These are phyloP conservation scores for Didymella lethalis DNA, from an alignment of 2,329 filamentous ascomycete genomes.

Conservation along the genomic window DNA sequence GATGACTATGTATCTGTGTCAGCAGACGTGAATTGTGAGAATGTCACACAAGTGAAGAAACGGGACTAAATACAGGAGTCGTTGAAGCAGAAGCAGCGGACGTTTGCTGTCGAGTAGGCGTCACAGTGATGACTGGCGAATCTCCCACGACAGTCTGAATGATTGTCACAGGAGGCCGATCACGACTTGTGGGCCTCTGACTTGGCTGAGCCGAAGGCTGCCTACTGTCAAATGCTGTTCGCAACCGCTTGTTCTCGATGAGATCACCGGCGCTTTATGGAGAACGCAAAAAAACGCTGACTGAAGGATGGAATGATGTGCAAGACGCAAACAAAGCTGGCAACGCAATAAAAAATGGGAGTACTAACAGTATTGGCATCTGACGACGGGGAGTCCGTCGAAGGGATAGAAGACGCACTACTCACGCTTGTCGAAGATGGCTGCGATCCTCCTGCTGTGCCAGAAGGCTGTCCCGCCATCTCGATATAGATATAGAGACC, in stretches of 20 bases:
- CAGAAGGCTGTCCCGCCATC: constrained; percentile 59
- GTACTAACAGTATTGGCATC: constrained; percentile 42
- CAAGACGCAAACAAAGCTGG: constrained; percentile 23
- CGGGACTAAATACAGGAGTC: constrained; percentile 30
- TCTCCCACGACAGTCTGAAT: constrained; percentile 36
- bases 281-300: constrained; percentile 6
- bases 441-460: constrained; percentile 58
- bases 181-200: constrained; percentile 33
- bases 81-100: constrained; percentile 20
- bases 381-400: constrained; percentile 26
- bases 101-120: constrained; percentile 10
- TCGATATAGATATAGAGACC: constrained; percentile 72
- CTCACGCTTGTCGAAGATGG: constrained; percentile 41
- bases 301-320: constrained; percentile 8
- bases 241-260: not conserved
- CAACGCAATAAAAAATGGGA: constrained; percentile 29
- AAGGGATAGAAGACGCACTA: constrained; percentile 29
- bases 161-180: constrained; percentile 38
- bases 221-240: constrained; percentile 43
- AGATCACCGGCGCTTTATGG: not conserved
- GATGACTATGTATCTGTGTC: constrained; percentile 2
- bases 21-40: not conserved
- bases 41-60: constrained; percentile 16
- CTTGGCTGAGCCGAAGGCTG: constrained; percentile 47
- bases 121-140: constrained; percentile 28